Base-by-base conservation (phyloP, 2,329 filamentous ascomycete species). In the Ophiocordyceps camponoti-saundersi region DNA sequence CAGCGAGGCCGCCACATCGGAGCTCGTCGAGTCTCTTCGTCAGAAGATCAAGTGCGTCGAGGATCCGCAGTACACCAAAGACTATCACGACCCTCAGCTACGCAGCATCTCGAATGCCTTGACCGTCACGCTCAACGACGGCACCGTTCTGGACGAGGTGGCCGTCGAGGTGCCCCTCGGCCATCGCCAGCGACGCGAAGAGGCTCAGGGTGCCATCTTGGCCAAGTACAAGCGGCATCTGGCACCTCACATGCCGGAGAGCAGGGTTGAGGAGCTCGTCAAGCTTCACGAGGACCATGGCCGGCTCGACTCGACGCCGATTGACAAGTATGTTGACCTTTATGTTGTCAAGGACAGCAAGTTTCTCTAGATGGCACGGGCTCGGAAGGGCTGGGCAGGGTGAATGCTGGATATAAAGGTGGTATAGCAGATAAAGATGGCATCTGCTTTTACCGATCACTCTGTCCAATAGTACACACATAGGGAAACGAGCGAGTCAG, bases 71-170 rank as follows among this genome's bases (percentile, higher is more conserved):
- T 96, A 89, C 75, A 96, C 92, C 55, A 69, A 74, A 62, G 90
- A 96, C 67, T 98, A 98, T 79, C 92, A 98, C 64, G 77, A 96
- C 71, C 87, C 92, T 29, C 71, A 75, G 55, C 85, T 93, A 71
- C 86, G 92, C 58, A 95, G 88, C 66, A 98, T 98, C 68, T 87
- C 88, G 65, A 98, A 98, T 70, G 92, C 89, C 10, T 74, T 98
- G 54, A 95, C 89, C 29, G 89, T 98, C 49, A 90, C 83, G 59
- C 75, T 98, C 56, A 92, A 95, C 65, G 90, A 96, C 62, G 92
- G 92, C 58, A 95, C 88, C 44, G 75, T 92, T 11, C 73, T 96
- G 34, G 82, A 90, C 21, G 92, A 98, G 70, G 80, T 93, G 50
- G 83, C 85, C 44, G 85, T 98, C 47, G 89, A 95, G 72, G 90